Evolutionary conservation across 1,284 basidiomycete species (phyloP).

Genomic region (Ganoderma sp.): DNA sequence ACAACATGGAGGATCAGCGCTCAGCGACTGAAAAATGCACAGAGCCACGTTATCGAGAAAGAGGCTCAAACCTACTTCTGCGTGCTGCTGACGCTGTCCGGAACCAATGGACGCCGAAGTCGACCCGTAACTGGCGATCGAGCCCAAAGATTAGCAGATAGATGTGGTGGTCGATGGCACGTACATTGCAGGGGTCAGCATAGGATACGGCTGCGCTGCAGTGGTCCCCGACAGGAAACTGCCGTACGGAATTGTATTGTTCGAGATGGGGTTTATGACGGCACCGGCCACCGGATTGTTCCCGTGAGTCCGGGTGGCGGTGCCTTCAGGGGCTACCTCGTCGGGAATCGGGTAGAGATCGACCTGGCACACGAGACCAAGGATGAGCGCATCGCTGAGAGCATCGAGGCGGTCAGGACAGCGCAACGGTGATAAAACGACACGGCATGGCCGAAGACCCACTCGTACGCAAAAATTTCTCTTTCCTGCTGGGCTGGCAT

Average conservation of each 20-base stretch:
- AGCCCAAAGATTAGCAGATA: not conserved
- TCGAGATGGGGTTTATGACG: not conserved
- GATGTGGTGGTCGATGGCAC: not conserved
- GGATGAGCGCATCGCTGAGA: slow-evolving; percentile 3
- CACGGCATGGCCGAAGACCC: not conserved
- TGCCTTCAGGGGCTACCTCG: slow-evolving; percentile 3
- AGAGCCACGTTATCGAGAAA: not conserved
- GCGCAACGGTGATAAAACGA: not conserved
- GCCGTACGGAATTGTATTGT: not conserved
- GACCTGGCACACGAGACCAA: slow-evolving; percentile 8
- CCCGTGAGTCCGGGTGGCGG: not conserved
- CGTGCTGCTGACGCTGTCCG: not conserved
- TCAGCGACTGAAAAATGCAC: not conserved
- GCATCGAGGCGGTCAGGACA: not conserved
- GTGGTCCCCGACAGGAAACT: not conserved
- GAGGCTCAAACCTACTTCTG: not conserved
- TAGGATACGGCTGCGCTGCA: not conserved
- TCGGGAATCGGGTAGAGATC: slow-evolving; percentile 6
- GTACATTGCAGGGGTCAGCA: not conserved
- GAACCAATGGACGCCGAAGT: not conserved
- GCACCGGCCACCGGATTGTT: not conserved
- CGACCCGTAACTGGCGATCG: not conserved
- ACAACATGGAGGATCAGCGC: not conserved
- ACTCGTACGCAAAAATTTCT: slow-evolving; percentile 50
- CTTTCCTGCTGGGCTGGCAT: slow-evolving; percentile 39